A percentile compares a stretch with the other conserved stretches of the same genome.
Evolutionary conservation across 176 grass and related monocot species (phyloP).

Genomic region (Tillandsia fasciculata): DNA sequence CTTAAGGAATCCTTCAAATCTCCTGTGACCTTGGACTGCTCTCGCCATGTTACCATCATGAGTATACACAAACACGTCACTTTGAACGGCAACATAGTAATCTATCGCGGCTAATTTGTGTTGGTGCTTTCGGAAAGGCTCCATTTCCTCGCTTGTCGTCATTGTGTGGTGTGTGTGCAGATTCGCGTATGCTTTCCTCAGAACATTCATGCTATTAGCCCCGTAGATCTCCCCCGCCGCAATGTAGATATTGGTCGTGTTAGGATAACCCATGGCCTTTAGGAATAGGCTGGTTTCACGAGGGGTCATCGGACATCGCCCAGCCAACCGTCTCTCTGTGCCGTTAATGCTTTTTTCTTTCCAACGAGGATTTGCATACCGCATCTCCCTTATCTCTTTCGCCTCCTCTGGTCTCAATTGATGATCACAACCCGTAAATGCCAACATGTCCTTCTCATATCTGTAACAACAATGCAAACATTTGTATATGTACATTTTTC

Average conservation of each 20-base stretch:
- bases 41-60: constrained; percentile 27
- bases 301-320: constrained; percentile 28
- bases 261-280: constrained; percentile 29
- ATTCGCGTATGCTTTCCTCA: constrained; percentile 8
- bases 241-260: constrained; percentile 20
- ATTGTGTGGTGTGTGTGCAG: constrained; percentile 10
- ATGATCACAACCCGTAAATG: constrained; percentile 27
- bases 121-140: background rate
- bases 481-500: background rate
- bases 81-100: background rate
- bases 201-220: constrained; percentile 7
- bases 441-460: constrained; percentile 37
- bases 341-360: constrained; percentile 25
- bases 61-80: constrained; percentile 19
- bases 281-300: constrained; percentile 19
- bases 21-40: constrained; percentile 22
- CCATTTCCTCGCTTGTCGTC: background rate
- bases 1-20: constrained; percentile 10
- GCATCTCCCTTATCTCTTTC: constrained; percentile 11
- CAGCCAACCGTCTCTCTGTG: constrained; percentile 11
- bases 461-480: background rate
- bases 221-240: constrained; percentile 25
- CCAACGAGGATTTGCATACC: constrained; percentile 16
- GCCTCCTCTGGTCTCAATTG: constrained; percentile 16
- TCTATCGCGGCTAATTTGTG: constrained; percentile 15